Base-by-base conservation (phyloP, 2,329 filamentous ascomycete genomes). In the Pseudogymnoascus verrucosus region DNA sequence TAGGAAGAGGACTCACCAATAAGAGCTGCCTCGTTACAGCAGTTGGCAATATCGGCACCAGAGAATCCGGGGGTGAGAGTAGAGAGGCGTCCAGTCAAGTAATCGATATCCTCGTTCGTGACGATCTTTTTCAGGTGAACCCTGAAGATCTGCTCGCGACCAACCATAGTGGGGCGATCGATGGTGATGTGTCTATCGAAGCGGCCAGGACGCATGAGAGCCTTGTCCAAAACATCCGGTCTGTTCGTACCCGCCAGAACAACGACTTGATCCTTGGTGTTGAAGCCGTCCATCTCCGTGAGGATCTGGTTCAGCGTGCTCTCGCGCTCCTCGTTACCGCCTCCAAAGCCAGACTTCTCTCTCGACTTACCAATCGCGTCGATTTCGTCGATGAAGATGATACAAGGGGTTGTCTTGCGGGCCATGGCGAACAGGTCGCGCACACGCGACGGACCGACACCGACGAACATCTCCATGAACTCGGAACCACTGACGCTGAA, bases 391-490 rank as follows among this genome's bases (percentile, higher is more conserved):
- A 99, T 98, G 80, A 99, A 99, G 76, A 99, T 96, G 77, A 99
- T 99, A 78, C 95, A 99, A 3, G 95, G 95, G 0, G 95, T 90
- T 77, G 91, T 96, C 81, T 98, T 98, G 64, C 95, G 87, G 16
- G 95, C 95, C 70, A 91, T 96, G 64, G 91, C 88, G 72, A 99
- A 99, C 62, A 99, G 80, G 76, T 99, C 95, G 71, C 95, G 87
- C 61, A 99, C 95, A 77, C 95, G 86, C 31, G 93, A 98, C 19
- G 95, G 91, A 76, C 95, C 95, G 65, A 99, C 95, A 85, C 95
- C 95, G 61, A 99, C 95, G 74, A 99, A 99, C 93, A 99, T 99
- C 78, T 99, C 95, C 34, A 99, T 93, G 74, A 99, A 99, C 75
- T 99, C 95, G 60, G 95, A 99, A 74, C 95, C 95, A 76, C 92